phyloP scores from a whole-genome alignment of 108 stramenopile species.

The Fistulifera pelliculosa region DNA sequence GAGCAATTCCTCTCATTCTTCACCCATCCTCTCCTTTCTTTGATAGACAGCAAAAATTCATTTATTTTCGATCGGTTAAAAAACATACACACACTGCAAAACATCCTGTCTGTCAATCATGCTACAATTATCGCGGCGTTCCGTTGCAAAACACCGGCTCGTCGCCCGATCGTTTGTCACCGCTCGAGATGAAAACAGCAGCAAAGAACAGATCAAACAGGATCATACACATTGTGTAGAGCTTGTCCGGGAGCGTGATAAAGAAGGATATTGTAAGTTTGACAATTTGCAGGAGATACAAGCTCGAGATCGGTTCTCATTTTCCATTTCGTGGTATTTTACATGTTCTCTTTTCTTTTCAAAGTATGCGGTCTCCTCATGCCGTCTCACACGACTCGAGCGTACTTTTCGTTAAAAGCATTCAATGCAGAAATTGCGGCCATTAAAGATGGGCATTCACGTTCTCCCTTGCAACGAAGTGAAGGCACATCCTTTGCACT shows the following conservation, averaged over 20 bases:
- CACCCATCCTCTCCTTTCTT: no score
- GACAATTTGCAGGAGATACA: neutral
- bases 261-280: slow-evolving; percentile 63
- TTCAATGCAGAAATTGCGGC: slow-evolving; percentile 76
- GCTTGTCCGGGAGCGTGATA: slow-evolving; percentile 60
- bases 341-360: neutral
- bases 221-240: slow-evolving; percentile 73
- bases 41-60: no score
- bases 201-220: slow-evolving; percentile 11
- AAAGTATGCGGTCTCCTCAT: slow-evolving; percentile 71
- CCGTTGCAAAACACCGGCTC: no score
- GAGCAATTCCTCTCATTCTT: no score
- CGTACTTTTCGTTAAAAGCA: slow-evolving; percentile 67
- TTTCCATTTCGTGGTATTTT: slow-evolving; percentile 1
- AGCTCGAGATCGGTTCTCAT: slow-evolving; percentile 1
- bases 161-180: no score
- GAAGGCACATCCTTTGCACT: slow-evolving; percentile 17
- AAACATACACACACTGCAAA: no score
- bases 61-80: no score
- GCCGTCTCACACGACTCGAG: slow-evolving; percentile 40
- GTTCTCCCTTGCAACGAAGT: slow-evolving; percentile 2
- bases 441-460: slow-evolving; percentile 51
- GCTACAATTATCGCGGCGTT: no score
- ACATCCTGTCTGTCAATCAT: no score
- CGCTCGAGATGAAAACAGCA: no score